Percentiles rank a stretch among this genome's conserved stretches.
phyloP scores from a whole-genome alignment of 306 rosid species.

The Quercus bicolor region DNA sequence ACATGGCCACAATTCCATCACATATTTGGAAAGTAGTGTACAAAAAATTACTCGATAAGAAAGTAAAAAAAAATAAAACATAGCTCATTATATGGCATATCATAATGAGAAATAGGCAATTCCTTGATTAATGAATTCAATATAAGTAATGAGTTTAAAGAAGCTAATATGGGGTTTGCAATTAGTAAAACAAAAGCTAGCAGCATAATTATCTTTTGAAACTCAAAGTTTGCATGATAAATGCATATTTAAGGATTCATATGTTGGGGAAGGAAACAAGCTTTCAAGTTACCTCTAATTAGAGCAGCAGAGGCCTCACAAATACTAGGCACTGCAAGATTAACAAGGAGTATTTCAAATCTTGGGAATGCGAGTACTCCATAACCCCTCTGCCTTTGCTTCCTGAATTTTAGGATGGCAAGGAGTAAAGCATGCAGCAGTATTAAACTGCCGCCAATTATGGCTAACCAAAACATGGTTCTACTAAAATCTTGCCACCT shows the following conservation, averaged over 20 bases:
- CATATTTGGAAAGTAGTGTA: neutral
- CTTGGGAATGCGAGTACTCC: slow-evolving; percentile 84
- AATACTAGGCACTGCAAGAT: slow-evolving; percentile 70
- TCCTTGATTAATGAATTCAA: neutral
- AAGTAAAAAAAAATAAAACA: neutral
- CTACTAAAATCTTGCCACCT: slow-evolving; percentile 80
- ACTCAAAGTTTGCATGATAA: neutral
- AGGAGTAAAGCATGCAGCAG: slow-evolving; percentile 38
- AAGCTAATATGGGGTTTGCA: neutral
- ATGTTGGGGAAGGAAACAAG: neutral
- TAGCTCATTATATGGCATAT: neutral
- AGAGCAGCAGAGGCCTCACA: slow-evolving; percentile 66
- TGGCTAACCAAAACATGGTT: slow-evolving; percentile 82
- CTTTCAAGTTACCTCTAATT: slow-evolving; percentile 49
- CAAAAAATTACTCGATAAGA: neutral
- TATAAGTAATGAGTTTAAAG: neutral
- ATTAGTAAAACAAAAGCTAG: neutral
- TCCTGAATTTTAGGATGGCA: too few species aligned
- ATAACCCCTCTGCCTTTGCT: slow-evolving; percentile 32
- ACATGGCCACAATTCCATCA: neutral
- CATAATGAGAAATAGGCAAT: neutral
- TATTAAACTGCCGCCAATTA: slow-evolving; percentile 59
- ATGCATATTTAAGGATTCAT: neutral
- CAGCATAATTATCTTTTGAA: neutral
- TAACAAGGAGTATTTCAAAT: slow-evolving; percentile 73